These are phyloP conservation scores for Lipomyces yamadae DNA, from an alignment of 805 yeast genomes.

Conservation along the genomic window DNA sequence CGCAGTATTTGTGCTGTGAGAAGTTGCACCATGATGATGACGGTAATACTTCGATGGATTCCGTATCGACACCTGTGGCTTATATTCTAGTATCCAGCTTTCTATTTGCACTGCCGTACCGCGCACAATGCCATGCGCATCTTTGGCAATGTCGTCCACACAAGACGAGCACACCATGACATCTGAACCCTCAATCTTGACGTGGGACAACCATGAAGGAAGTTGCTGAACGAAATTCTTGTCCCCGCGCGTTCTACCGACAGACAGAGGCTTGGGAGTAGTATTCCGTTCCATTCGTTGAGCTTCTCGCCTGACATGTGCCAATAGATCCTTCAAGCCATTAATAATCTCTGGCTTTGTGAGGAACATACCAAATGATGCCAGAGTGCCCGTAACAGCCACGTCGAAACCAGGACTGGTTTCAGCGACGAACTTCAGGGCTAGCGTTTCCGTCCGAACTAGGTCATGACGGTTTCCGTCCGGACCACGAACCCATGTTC, in stretches of 20 bases:
- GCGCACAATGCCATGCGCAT: slow-evolving; percentile 18
- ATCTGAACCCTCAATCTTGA: slow-evolving; percentile 43
- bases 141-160: slow-evolving; percentile 12
- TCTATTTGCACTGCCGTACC: slow-evolving; percentile 32
- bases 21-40: slow-evolving; percentile 12
- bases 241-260: neutral
- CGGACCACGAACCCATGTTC: slow-evolving; percentile 26
- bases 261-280: slow-evolving; percentile 1
- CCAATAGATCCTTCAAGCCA: slow-evolving; percentile 30
- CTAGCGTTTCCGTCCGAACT: slow-evolving; percentile 24
- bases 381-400: slow-evolving; percentile 24
- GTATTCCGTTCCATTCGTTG: slow-evolving; percentile 9
- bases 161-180: slow-evolving; percentile 30
- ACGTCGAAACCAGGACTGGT: slow-evolving; percentile 35
- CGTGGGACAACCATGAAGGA: slow-evolving; percentile 42
- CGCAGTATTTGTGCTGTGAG: neutral
- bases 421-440: slow-evolving; percentile 29
- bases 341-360: slow-evolving; percentile 37
- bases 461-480: slow-evolving; percentile 20
- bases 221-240: slow-evolving; percentile 21
- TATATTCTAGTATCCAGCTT: slow-evolving; percentile 34
- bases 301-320: slow-evolving; percentile 26
- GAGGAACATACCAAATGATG: slow-evolving; percentile 27
- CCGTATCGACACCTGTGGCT: slow-evolving; percentile 18
- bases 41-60: slow-evolving; percentile 10